Percentiles rank a stretch among this genome's conserved stretches.
phyloP scores from a whole-genome alignment of 805 yeast genomes.

The Candida incommunis region DNA sequence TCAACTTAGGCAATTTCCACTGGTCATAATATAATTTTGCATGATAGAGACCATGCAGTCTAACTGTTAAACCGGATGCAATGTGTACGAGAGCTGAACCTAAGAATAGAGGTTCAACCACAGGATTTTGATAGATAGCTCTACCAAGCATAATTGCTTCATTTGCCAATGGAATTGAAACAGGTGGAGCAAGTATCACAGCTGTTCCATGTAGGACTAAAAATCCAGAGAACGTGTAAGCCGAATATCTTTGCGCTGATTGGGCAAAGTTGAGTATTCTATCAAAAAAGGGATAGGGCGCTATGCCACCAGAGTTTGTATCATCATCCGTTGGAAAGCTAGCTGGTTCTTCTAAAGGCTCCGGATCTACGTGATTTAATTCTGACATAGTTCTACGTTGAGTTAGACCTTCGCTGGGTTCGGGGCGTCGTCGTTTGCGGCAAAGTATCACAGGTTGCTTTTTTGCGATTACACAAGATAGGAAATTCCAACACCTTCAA shows the following conservation, averaged over 20 bases:
- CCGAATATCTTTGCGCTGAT: conserved; percentile 38
- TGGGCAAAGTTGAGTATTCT: neutral
- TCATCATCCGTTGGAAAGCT: neutral
- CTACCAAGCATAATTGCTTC: conserved; percentile 46
- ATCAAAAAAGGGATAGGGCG: neutral
- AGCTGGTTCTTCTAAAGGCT: neutral
- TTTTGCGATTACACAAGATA: no score
- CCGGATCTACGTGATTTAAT: conserved; percentile 1
- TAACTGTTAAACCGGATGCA: conserved; percentile 32
- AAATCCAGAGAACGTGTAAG: conserved; percentile 41
- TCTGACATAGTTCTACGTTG: no score
- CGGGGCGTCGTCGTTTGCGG: no score
- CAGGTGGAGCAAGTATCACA: conserved; percentile 39
- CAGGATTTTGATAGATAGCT: conserved; percentile 41
- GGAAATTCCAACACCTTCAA: no score
- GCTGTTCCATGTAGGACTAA: conserved; percentile 40
- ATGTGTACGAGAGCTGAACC: conserved; percentile 37
- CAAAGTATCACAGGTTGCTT: no score
- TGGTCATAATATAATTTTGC: conserved; percentile 16
- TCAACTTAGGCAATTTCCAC: conserved; percentile 25
- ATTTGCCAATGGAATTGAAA: conserved; percentile 31
- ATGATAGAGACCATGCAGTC: conserved; percentile 25
- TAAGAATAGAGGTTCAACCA: conserved; percentile 33
- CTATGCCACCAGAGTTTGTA: no score
- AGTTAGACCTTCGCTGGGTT: no score